These are phyloP conservation scores for Hyphopichia wangnamkhiaoensis DNA, from an alignment of 1,139 yeast genomes.

Conservation along the genomic window DNA sequence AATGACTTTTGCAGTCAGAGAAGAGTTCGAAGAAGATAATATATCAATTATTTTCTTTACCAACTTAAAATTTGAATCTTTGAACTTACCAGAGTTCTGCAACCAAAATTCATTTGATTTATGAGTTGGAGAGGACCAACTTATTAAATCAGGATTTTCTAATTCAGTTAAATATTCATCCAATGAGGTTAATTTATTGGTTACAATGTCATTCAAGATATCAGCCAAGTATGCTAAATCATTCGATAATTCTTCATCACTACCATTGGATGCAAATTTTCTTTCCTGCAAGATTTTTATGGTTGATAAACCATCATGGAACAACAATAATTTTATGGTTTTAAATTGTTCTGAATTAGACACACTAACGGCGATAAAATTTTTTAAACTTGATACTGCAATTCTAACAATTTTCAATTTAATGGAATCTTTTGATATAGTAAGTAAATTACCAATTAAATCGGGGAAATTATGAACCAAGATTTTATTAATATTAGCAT, in stretches of 20 bases:
- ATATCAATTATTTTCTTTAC: constrained; percentile 54
- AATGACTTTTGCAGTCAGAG: constrained; percentile 36
- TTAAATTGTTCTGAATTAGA: constrained; percentile 37
- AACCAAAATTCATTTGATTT: constrained; percentile 86
- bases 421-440: constrained; percentile 68
- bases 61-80: constrained; percentile 72
- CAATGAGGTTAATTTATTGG: constrained; percentile 76
- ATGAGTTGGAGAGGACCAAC: constrained; percentile 92
- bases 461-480: constrained; percentile 63
- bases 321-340: constrained; percentile 69
- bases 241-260: constrained; percentile 81
- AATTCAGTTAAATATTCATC: constrained; percentile 91
- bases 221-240: constrained; percentile 65
- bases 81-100: constrained; percentile 75
- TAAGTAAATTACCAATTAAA: constrained; percentile 52
- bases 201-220: constrained; percentile 68
- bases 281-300: constrained; percentile 74
- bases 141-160: constrained; percentile 70
- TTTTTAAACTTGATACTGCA: constrained; percentile 71
- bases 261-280: constrained; percentile 71
- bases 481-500: constrained; percentile 50
- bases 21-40: constrained; percentile 24
- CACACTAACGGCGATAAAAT: constrained; percentile 45
- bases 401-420: constrained; percentile 90
- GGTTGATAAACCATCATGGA: constrained; percentile 74